Conservation (phyloP, 495 filamentous ascomycete genomes). For the Penicillium verhagenii region DNA sequence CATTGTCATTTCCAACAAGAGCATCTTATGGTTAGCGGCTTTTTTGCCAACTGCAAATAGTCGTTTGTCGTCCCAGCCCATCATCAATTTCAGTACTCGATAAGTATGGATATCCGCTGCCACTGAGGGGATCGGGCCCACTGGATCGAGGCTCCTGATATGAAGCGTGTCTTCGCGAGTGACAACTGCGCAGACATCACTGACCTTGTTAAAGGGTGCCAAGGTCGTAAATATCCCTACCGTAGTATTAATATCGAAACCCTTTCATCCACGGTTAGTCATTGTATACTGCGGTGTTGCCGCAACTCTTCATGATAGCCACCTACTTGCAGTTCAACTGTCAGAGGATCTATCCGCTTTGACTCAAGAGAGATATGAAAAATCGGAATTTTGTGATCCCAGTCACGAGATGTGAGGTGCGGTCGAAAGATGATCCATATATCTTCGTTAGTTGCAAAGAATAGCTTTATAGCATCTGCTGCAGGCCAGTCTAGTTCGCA, state of each 20-base stretch:
- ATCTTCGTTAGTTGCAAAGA: conserved; percentile 21
- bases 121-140: not conserved
- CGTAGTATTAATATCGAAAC: not conserved
- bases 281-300: not conserved
- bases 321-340: conserved; percentile 2
- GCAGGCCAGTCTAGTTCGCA: conserved; percentile 18
- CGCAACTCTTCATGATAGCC: not conserved
- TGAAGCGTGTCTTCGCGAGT: conserved; percentile 27
- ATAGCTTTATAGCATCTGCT: conserved; percentile 22
- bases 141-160: conserved; percentile 17
- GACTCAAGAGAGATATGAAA: not conserved
- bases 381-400: conserved; percentile 7
- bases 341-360: not conserved
- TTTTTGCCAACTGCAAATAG: conserved; percentile 28
- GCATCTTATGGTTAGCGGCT: conserved; percentile 17
- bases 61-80: conserved; percentile 16
- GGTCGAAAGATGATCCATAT: conserved; percentile 28
- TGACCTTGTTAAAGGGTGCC: conserved; percentile 15
- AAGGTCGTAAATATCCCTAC: conserved; percentile 30
- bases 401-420: conserved; percentile 14
- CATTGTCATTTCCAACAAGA: conserved; percentile 27
- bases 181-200: conserved; percentile 24
- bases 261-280: not conserved
- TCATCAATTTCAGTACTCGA: conserved; percentile 27
- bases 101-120: conserved; percentile 26